Evolutionary conservation across 176 grass and related monocot genomes (phyloP).

Genomic region (Elymus sibiricus): DNA sequence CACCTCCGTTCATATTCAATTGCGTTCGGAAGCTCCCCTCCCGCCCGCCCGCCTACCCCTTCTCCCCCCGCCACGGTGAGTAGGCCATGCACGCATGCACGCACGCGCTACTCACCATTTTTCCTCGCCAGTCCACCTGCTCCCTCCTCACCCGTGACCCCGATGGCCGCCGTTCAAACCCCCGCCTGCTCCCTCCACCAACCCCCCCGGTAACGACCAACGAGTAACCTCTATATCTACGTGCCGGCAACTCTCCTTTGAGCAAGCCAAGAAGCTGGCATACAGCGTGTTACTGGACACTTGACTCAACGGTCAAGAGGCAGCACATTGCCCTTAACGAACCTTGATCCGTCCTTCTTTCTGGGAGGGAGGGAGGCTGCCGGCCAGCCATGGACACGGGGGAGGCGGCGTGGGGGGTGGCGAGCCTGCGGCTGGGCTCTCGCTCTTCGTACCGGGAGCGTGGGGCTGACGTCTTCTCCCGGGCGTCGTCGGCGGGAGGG

Average conservation of each 20-base stretch:
- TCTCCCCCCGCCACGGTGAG: neutral
- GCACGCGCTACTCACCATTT: no score
- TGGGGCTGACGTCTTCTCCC: slow-evolving; percentile 42
- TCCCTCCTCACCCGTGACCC: no score
- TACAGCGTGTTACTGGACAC: neutral
- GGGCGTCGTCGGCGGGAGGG: slow-evolving; percentile 6
- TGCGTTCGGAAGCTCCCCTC: no score
- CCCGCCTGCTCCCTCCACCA: neutral
- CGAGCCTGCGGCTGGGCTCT: slow-evolving; percentile 25
- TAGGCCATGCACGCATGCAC: no score
- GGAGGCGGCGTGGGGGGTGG: slow-evolving; percentile 33
- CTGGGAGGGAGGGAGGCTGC: neutral
- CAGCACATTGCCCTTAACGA: neutral
- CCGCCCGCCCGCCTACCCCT: neutral
- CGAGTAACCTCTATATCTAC: no score
- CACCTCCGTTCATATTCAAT: no score
- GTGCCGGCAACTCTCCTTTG: neutral
- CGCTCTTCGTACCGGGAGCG: slow-evolving; percentile 31
- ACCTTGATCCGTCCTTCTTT: neutral
- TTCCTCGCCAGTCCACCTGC: no score
- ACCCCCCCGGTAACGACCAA: no score
- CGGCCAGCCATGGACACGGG: slow-evolving; percentile 6
- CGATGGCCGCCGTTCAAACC: no score
- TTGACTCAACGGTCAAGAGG: neutral
- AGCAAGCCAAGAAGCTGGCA: neutral